Evolutionary conservation across 257 asterid species (phyloP), one percentile per base, ranked within the genome.

Genomic region (Haberlea rhodopensis): DNA sequence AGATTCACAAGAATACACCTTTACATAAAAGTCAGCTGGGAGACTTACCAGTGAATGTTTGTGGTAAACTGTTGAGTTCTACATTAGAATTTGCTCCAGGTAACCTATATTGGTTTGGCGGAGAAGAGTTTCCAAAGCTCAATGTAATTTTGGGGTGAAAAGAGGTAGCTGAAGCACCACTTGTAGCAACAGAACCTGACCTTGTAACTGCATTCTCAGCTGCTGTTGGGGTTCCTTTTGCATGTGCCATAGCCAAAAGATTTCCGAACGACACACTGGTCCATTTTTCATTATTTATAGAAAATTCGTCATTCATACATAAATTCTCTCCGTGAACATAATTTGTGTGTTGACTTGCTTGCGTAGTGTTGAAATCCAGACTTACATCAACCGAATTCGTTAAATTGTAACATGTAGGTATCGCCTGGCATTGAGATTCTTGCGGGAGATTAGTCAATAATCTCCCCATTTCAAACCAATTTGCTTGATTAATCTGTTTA

Each of bases 201-300:
- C 8, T 11, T 8, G 49, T 5, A 65, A 49, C 62, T 11, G 40
- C 72, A 56, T 55, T 67, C 27, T 51, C 76, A 0, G 61, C 49
- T 18, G 63, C 66, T 8, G 54, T 53, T 6, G 76, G 52, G 23
- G 66, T 73, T 28, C 80, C 78, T 54, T 53, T 71, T n/a, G 79
- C 78, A 60, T 78, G 65, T 21, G 79, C 89, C 10, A 75, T 48
- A 31, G 76, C 82, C 78, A 80, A 65, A 66, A 85, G 79, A 23
- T 67, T 67, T 19, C 67, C 68, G 28, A 76, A 82, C 1, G 91
- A 73, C 70, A 77, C 34, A 25, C 64, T 73, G 32, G 21, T 25
- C 80, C 75, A 73, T 4, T 22, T 63, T 46, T 73, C 60, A 15
- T 72, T 69, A 32, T 68, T 73, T 43, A 63, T 59, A 1, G 72